Percentiles rank a stretch among this genome's conserved stretches.
Evolutionary conservation across 2,329 filamentous ascomycete genomes (phyloP).

Genomic region (Phaeosphaeriaceae sp.): DNA sequence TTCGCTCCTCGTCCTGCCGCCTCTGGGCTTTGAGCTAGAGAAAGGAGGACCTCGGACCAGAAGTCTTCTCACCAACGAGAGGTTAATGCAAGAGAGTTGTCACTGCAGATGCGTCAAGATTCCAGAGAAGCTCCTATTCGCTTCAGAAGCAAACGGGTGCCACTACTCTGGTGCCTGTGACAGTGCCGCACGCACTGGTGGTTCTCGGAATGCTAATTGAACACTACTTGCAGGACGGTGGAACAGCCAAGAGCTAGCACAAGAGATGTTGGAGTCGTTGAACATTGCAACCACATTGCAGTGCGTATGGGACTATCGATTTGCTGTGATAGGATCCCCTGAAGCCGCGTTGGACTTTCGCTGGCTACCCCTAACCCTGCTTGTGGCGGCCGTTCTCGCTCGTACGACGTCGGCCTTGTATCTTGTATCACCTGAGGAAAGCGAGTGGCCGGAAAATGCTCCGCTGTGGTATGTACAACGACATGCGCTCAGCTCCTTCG

Average conservation of each 20-base stretch:
- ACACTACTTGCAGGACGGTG: not conserved
- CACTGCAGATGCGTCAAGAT: not conserved
- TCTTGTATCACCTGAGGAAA: not conserved
- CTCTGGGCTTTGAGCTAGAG: not conserved
- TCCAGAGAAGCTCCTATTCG: not conserved
- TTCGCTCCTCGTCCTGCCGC: not conserved
- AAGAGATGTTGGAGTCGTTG: not conserved
- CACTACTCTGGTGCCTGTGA: slow-evolving; percentile 7
- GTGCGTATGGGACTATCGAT: not conserved
- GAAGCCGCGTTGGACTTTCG: not conserved
- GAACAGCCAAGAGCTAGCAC: not conserved
- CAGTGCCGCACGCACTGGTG: slow-evolving; percentile 2
- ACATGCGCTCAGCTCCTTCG: not conserved
- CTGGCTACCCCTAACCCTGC: not conserved
- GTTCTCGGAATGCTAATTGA: not conserved
- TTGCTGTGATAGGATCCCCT: not conserved
- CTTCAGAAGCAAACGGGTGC: not conserved
- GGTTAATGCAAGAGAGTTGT: not conserved
- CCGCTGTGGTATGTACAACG: no score
- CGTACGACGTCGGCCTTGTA: not conserved
- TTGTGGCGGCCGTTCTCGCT: not conserved
- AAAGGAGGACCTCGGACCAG: not conserved
- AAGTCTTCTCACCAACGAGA: not conserved
- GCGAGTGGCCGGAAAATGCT: not conserved
- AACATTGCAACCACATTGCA: not conserved